Percentiles rank a stretch among this genome's conserved stretches.
phyloP scores from a whole-genome alignment of 176 grass and related monocot species.

The Alloteropsis semialata region DNA sequence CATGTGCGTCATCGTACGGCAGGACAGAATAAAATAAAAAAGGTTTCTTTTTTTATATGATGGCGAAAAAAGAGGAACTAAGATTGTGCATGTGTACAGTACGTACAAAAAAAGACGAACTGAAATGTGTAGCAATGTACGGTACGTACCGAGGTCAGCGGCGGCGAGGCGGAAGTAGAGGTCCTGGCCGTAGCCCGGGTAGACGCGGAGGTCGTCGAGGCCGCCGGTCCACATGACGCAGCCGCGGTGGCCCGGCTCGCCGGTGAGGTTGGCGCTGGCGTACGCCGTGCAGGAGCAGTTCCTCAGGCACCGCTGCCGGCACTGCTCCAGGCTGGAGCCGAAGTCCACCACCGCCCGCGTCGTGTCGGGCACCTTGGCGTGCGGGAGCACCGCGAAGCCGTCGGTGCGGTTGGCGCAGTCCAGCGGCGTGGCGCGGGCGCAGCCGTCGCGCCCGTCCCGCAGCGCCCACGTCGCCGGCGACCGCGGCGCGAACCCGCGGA shows the following conservation, averaged over 20 bases:
- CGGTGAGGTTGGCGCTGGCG: slow-evolving; percentile 42
- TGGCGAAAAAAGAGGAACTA: not conserved
- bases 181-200: slow-evolving; percentile 41
- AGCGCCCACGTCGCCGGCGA: slow-evolving; percentile 38
- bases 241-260: slow-evolving; percentile 22
- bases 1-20: not conserved
- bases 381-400: slow-evolving; percentile 38
- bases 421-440: slow-evolving; percentile 39
- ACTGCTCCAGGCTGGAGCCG: slow-evolving; percentile 14
- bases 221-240: slow-evolving; percentile 62
- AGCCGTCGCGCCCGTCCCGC: slow-evolving; percentile 29
- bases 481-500: slow-evolving; percentile 44
- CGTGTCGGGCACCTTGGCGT: slow-evolving; percentile 60
- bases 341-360: slow-evolving; percentile 20
- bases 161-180: slow-evolving; percentile 59
- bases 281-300: slow-evolving; percentile 72
- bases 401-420: slow-evolving; percentile 48
- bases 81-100: not conserved
- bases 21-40: not conserved
- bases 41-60: not conserved
- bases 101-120: not conserved
- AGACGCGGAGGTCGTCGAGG: slow-evolving; percentile 43
- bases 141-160: slow-evolving; percentile 50
- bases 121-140: not conserved
- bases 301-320: slow-evolving; percentile 36